Percentiles rank a stretch among this genome's conserved stretches.
Evolutionary conservation across 2,329 filamentous ascomycete species (phyloP).

Genomic region (Cadophora sp.): DNA sequence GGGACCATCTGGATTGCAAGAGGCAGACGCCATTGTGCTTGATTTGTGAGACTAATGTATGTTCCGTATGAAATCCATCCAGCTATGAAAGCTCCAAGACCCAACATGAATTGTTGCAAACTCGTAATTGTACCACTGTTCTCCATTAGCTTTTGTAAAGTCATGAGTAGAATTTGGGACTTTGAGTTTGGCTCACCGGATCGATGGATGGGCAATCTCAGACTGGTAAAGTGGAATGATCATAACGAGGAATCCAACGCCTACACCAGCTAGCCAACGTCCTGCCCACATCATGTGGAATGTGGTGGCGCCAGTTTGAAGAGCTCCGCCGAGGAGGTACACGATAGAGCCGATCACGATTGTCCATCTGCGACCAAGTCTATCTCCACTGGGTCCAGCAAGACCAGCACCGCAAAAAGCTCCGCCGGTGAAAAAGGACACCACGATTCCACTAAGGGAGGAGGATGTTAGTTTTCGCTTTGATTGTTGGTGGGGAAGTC

Average conservation of each 20-base stretch:
- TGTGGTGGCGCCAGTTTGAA: slow-evolving; percentile 72
- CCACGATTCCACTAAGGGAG: slow-evolving; percentile 75
- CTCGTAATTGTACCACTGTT: slow-evolving; percentile 66
- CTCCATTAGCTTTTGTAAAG: too few species aligned
- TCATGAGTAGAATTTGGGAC: too few species aligned
- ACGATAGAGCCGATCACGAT: slow-evolving; percentile 75
- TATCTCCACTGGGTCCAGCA: slow-evolving; percentile 57
- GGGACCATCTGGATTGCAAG: slow-evolving; percentile 65
- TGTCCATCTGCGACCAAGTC: slow-evolving; percentile 71
- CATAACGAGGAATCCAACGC: slow-evolving; percentile 55
- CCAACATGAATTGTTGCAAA: slow-evolving; percentile 84
- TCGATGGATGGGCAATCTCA: slow-evolving; percentile 79
- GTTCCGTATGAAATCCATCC: slow-evolving; percentile 76
- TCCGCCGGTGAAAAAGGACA: slow-evolving; percentile 78
- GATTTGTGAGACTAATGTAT: slow-evolving; percentile 44
- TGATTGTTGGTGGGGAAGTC: not conserved
- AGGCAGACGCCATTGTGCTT: slow-evolving; percentile 45
- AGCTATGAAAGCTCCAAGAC: slow-evolving; percentile 74
- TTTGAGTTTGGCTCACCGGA: slow-evolving; percentile 52
- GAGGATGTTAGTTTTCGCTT: slow-evolving; percentile 10
- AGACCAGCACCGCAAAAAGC: slow-evolving; percentile 63
- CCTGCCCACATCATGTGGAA: slow-evolving; percentile 72
- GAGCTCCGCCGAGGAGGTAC: slow-evolving; percentile 73
- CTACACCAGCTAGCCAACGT: slow-evolving; percentile 71
- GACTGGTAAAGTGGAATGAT: slow-evolving; percentile 70